Evolutionary conservation across 2,329 filamentous ascomycete genomes (phyloP), one percentile per base, ranked within the genome.

Genomic region (Fonsecaea nubica): DNA sequence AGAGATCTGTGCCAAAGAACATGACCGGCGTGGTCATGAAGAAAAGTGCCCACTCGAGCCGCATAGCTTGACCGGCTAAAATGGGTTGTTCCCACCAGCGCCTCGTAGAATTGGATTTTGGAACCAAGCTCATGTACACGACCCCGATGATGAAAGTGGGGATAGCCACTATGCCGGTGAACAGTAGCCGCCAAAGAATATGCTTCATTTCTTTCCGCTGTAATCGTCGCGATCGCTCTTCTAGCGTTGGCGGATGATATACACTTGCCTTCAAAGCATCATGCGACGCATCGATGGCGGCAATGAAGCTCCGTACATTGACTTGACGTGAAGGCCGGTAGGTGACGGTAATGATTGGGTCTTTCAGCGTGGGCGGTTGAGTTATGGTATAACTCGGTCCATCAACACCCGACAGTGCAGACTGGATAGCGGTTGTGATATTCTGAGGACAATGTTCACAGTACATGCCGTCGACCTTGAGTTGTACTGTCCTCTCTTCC

Each of bases 81-180:
- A 92, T 89, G 0, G 88, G 87, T 68, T 84, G 76, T 86, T 92
- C 93, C 53, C 96, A 79, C 72, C 87, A 92, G 68, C 82, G 81
- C 64, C 88, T 87, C 12, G 83, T 83, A 0, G 78, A 71, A 71
- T 93, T 85, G 1, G 82, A 78, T 2, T 83, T 77, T 0, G 89
- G 81, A 0, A 97, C 84, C 0, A 97, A 83, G 67, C 86, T 92
- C 93, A 97, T 97, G 80, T 92, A 96, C 1, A 96, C 88, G 61
- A 97, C 92, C 2, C 94, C 93, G 45, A 97, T 88, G 58, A 96
- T 76, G 72, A 97, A 93, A 0, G 92, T 92, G 1, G 94, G 93
- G 53, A 97, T 89, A 21, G 90, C 89, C 5, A 90, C 81, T 32
- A 89, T 73, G 33, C 90, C 77, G 0, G 92, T 90, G 63, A 96